These are phyloP conservation scores for Penicillium paradoxum DNA, from an alignment of 495 filamentous ascomycete species.

Conservation along the genomic window DNA sequence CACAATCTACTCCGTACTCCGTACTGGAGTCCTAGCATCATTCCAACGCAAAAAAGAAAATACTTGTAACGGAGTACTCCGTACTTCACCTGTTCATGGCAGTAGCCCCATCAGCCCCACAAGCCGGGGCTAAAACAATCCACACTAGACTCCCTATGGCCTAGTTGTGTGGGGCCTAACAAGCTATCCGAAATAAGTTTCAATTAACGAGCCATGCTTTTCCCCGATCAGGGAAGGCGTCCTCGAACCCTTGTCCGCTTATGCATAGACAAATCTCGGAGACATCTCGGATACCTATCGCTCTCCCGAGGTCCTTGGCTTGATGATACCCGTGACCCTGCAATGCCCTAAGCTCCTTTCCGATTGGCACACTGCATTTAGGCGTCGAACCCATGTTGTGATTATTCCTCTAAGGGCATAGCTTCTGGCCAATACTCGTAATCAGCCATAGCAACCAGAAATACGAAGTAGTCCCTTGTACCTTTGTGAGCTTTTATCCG, in stretches of 20 bases:
- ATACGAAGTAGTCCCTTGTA: too few relatives aligned
- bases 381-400: too few relatives aligned
- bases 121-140: neutral
- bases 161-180: neutral
- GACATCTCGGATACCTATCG: neutral
- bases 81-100: neutral
- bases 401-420: too few relatives aligned
- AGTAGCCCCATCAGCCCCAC: neutral
- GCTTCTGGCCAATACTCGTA: too few relatives aligned
- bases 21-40: neutral
- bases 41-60: too few relatives aligned
- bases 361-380: neutral
- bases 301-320: neutral
- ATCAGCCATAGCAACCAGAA: too few relatives aligned
- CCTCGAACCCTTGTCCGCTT: neutral
- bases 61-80: too few relatives aligned
- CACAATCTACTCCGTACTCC: too few relatives aligned
- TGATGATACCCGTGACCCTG: neutral
- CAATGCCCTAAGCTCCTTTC: neutral
- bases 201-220: constrained; percentile 14
- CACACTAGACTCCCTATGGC: neutral
- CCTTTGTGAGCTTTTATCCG: too few relatives aligned
- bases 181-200: neutral
- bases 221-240: constrained; percentile 16
- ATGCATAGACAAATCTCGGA: neutral